These are phyloP conservation scores for Ascochyta koolunga DNA, from an alignment of 2,329 filamentous ascomycete species.

Conservation along the genomic window DNA sequence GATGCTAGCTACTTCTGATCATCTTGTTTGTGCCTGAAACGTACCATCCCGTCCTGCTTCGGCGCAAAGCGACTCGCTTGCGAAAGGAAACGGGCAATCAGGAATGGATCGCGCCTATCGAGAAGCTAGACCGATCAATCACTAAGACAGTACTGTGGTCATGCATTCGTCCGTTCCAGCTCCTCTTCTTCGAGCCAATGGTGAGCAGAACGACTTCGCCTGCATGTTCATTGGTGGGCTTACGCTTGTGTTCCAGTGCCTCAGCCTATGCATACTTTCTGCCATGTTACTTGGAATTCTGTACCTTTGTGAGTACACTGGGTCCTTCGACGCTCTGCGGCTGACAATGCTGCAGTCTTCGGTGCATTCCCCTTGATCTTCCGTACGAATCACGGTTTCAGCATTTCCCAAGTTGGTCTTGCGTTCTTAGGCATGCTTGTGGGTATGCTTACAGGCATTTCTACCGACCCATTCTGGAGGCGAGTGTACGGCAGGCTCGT, in stretches of 20 bases:
- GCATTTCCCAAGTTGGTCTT: constrained; percentile 78
- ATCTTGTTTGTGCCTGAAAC: constrained; percentile 83
- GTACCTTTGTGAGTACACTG: constrained; percentile 65
- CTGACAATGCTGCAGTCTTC: constrained; percentile 15
- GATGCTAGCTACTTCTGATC: constrained; percentile 65
- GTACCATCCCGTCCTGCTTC: constrained; percentile 74
- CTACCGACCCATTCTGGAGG: constrained; percentile 70
- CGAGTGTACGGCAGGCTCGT: constrained; percentile 65
- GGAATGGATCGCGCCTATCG: constrained; percentile 77
- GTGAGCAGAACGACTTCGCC: constrained; percentile 26
- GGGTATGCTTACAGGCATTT: constrained; percentile 70
- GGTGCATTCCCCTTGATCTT: constrained; percentile 87
- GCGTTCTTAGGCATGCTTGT: constrained; percentile 71
- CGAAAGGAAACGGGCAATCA: constrained; percentile 79
- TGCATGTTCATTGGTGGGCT: constrained; percentile 32
- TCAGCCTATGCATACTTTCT: constrained; percentile 80
- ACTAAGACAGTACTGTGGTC: constrained; percentile 57
- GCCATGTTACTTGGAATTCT: constrained; percentile 86
- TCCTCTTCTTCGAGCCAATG: constrained; percentile 85
- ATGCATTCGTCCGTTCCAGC: constrained; percentile 72
- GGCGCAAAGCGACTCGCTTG: constrained; percentile 71
- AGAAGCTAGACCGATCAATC: constrained; percentile 74
- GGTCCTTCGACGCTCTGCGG: constrained; percentile 71
- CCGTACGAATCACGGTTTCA: constrained; percentile 73
- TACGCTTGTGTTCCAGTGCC: constrained; percentile 53